Conservation (phyloP, 768 basidiomycete species). For the Phylloporus sp. region DNA sequence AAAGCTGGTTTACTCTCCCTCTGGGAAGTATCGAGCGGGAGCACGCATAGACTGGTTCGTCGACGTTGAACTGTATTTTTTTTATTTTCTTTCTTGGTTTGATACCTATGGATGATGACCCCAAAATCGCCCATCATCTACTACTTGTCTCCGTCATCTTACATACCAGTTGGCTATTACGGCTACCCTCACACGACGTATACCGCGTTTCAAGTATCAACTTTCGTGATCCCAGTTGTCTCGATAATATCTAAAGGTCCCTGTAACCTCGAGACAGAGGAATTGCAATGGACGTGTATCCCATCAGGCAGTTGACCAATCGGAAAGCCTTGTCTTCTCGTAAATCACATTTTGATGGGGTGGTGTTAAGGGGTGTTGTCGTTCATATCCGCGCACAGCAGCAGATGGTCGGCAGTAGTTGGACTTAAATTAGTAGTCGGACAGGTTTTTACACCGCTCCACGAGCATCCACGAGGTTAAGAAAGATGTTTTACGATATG, state of each 20-base stretch:
- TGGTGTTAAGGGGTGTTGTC: no score
- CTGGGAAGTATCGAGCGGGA: slow-evolving; percentile 27
- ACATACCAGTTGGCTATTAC: background rate
- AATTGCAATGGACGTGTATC: background rate
- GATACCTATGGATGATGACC: slow-evolving; percentile 1
- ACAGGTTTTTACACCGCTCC: no score
- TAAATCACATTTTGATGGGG: no score
- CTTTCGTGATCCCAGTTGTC: background rate
- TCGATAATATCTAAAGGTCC: slow-evolving; percentile 2
- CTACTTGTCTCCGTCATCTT: slow-evolving; percentile 10
- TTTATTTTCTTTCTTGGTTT: slow-evolving; percentile 3
- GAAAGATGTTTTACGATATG: background rate
- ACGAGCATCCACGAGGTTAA: background rate
- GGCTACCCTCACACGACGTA: no score
- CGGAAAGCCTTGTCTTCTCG: no score
- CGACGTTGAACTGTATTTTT: background rate
- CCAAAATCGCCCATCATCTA: background rate
- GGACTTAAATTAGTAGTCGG: no score
- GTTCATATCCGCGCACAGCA: no score
- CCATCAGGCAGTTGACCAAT: no score
- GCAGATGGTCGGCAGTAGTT: no score
- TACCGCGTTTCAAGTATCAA: background rate
- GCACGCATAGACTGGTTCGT: background rate
- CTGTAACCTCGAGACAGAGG: slow-evolving; percentile 2
- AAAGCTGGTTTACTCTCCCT: slow-evolving; percentile 39